These are phyloP conservation scores for Entrophospora sp. DNA, from an alignment of 192 early-diverging fungal species.

Conservation along the genomic window DNA sequence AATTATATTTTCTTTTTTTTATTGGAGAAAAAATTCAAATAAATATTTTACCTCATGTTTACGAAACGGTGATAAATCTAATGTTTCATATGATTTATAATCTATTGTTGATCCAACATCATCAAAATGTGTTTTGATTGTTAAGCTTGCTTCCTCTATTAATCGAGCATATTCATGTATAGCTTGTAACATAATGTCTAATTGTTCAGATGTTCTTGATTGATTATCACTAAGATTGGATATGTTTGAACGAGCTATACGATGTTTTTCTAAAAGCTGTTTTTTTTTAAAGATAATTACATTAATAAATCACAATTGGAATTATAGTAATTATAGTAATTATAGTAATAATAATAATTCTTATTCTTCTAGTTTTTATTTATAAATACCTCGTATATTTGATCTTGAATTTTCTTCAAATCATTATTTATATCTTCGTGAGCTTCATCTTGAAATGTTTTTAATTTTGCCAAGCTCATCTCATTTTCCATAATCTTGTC, in stretches of 20 bases:
- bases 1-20: background rate
- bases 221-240: slow-evolving; percentile 9
- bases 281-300: too few relatives aligned
- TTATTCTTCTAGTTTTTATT: too few relatives aligned
- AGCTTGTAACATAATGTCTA: slow-evolving; percentile 20
- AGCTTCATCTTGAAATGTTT: slow-evolving; percentile 3
- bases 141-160: slow-evolving; percentile 12
- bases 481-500: slow-evolving; percentile 16
- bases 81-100: slow-evolving; percentile 22
- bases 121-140: slow-evolving; percentile 22
- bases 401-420: slow-evolving; percentile 18
- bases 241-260: background rate
- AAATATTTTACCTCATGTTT: background rate
- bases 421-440: slow-evolving; percentile 20
- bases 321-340: too few relatives aligned
- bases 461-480: background rate
- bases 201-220: slow-evolving; percentile 7
- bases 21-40: too few relatives aligned
- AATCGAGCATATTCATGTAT: slow-evolving; percentile 21
- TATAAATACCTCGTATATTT: slow-evolving; percentile 11
- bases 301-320: too few relatives aligned
- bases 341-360: too few relatives aligned
- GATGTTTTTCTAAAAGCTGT: slow-evolving; percentile 19
- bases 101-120: slow-evolving; percentile 5
- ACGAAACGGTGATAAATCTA: slow-evolving; percentile 19